These are phyloP conservation scores for Calamus simplicifolius DNA, from an alignment of 176 grass and related monocot genomes.

Conservation along the genomic window DNA sequence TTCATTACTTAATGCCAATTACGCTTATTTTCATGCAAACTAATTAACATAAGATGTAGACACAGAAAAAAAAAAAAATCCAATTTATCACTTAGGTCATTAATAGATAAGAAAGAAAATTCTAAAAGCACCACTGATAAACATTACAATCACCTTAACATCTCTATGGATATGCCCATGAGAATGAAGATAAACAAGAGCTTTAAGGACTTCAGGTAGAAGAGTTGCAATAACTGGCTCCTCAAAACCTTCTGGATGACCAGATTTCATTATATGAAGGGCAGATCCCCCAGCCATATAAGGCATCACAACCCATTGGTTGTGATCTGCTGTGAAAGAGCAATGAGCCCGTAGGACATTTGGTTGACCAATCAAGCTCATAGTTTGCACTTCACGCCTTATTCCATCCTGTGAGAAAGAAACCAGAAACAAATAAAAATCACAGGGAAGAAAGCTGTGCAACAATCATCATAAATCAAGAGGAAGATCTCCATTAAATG, in stretches of 20 bases:
- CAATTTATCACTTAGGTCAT: too few relatives aligned
- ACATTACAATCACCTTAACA: conserved; percentile 62
- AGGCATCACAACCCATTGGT: conserved; percentile 97
- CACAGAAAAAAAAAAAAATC: too few relatives aligned
- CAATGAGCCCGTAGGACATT: conserved; percentile 76
- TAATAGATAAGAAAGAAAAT: too few relatives aligned
- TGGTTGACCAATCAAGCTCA: conserved; percentile 86
- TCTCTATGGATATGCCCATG: conserved; percentile 97
- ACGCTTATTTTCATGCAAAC: too few relatives aligned
- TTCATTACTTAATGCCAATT: too few relatives aligned
- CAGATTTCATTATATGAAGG: conserved; percentile 92
- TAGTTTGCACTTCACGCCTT: conserved; percentile 93
- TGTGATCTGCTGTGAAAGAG: conserved; percentile 68
- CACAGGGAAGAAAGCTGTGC: too few relatives aligned
- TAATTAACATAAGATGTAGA: too few relatives aligned
- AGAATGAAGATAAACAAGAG: conserved; percentile 88
- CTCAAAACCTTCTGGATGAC: conserved; percentile 89
- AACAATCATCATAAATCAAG: too few relatives aligned
- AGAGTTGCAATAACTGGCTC: conserved; percentile 92
- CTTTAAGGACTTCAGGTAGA: conserved; percentile 84
- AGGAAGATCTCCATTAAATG: too few relatives aligned
- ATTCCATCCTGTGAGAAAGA: conserved; percentile 68
- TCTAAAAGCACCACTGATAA: too few relatives aligned
- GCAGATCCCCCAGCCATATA: conserved; percentile 90
- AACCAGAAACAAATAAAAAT: not conserved